Evolutionary conservation across 2,329 filamentous ascomycete species (phyloP), one percentile per base, ranked within the genome.

Genomic region (Aspergillus luchuensis): DNA sequence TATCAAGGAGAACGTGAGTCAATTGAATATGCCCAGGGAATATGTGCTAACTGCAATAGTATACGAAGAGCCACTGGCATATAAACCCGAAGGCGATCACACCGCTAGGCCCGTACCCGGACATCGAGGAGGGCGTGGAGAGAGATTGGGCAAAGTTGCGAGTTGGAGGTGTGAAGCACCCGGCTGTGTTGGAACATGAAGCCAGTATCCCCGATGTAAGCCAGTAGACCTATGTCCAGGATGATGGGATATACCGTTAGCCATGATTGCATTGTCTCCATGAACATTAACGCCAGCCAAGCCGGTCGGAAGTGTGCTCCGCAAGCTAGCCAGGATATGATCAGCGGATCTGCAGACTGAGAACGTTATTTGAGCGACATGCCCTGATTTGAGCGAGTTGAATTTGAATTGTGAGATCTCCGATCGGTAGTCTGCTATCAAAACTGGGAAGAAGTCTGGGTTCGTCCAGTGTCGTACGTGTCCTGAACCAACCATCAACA

Each of bases 61-160:
- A 85, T 62, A 84, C 85, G 11, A 89, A 88, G 74, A 85, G 81
- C 58, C 85, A 88, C 67, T 66, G 65, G 4, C 82, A 84, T 61
- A 83, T 89, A 61, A 89, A 89, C 65, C 86, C 86, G 1, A 79
- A 80, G 45, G 82, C 80, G 1, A 88, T 89, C 64, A 88, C 85
- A n/a, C 86, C 86, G 0, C 69, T 86, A 63, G 86, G 86, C 0
- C 87, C 86, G 0, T 87, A 79, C 66, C 86, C 86, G 1, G 73
- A 86, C 61, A 78, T 89, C 7, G 84, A 87, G 64, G 71, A 79
- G 23, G 80, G 79, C 0, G 82, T 81, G 61, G 81, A 84, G 63
- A 65, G 70, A 8, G 80, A 86, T 61, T 81, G 82, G 72, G 73
- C 68, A 13, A 80, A 79, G 66, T 55, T 87, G 59, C 74, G 70